Evolutionary conservation across 495 filamentous ascomycete genomes (phyloP).

Genomic region (Collariella sp.): DNA sequence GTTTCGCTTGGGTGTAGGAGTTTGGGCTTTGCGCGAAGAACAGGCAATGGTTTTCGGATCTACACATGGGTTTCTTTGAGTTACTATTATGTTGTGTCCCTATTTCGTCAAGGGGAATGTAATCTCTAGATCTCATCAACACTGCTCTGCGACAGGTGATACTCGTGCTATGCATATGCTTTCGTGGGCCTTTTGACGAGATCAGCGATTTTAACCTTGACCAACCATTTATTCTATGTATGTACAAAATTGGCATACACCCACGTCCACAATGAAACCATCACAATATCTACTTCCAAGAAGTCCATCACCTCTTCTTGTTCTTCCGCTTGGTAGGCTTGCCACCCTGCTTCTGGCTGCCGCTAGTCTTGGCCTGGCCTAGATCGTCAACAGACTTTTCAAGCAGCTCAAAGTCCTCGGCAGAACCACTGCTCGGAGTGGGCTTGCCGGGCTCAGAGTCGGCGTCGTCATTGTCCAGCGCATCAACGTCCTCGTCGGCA

Average conservation of each 20-base stretch:
- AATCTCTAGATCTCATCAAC: no score
- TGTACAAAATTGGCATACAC: neutral
- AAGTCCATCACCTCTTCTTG: conserved; percentile 35
- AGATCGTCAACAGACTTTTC: conserved; percentile 43
- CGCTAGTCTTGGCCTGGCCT: conserved; percentile 33
- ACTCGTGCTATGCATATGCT: no score
- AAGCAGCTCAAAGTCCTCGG: conserved; percentile 50
- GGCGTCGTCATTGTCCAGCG: conserved; percentile 28
- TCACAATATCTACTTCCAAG: neutral
- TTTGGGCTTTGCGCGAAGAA: neutral
- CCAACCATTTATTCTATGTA: no score
- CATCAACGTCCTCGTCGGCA: conserved; percentile 33
- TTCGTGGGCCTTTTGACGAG: no score
- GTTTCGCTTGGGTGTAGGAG: conserved; percentile 1
- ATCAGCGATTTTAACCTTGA: no score
- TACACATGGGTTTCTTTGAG: neutral
- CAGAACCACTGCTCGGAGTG: conserved; percentile 40
- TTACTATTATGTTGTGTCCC: no score
- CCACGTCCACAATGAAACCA: neutral
- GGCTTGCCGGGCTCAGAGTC: conserved; percentile 32
- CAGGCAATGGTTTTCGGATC: neutral
- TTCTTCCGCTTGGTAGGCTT: conserved; percentile 39
- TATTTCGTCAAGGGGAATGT: no score
- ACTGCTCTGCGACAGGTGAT: no score
- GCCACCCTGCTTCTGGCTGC: conserved; percentile 31